Evolutionary conservation across 2,329 filamentous ascomycete genomes (phyloP).

Genomic region (Neonectria coccinea): DNA sequence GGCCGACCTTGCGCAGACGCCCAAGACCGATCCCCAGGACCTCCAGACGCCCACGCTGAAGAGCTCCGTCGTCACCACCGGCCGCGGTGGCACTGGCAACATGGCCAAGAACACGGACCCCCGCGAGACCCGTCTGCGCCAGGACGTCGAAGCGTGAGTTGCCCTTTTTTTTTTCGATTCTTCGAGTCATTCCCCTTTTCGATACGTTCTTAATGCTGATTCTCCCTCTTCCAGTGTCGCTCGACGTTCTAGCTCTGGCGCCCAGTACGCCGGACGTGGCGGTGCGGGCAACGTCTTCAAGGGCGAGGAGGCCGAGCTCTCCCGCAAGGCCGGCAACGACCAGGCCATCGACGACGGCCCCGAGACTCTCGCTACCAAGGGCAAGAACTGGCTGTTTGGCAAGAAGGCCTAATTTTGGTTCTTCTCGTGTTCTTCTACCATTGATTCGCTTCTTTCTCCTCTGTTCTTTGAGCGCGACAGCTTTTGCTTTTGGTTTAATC

Average conservation of each 20-base stretch:
- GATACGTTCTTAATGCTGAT: constrained; percentile 18
- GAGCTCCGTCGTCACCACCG: constrained; percentile 85
- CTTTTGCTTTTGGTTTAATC: constrained; percentile 5
- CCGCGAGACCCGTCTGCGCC: constrained; percentile 78
- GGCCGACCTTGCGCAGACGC: constrained; percentile 63
- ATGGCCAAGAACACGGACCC: constrained; percentile 82
- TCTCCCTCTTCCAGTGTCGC: constrained; percentile 56
- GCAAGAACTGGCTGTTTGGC: constrained; percentile 62
- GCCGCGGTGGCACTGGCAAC: constrained; percentile 88
- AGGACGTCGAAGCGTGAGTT: constrained; percentile 82
- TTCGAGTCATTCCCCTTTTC: not conserved
- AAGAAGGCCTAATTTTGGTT: constrained; percentile 58
- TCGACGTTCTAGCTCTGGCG: constrained; percentile 68
- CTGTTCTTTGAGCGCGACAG: not conserved
- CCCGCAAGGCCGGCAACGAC: constrained; percentile 47
- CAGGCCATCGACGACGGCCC: constrained; percentile 50
- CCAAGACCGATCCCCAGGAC: constrained; percentile 69
- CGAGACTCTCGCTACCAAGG: constrained; percentile 53
- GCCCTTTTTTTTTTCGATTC: constrained; percentile 37
- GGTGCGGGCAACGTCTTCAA: constrained; percentile 79
- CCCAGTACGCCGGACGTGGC: constrained; percentile 77
- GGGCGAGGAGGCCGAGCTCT: constrained; percentile 54
- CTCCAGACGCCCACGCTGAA: constrained; percentile 88
- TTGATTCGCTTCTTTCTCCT: not conserved
- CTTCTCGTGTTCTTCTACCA: not conserved